Evolutionary conservation across 202 grass and related monocot genomes (phyloP).

Genomic region (Schoenoplectus triqueter): DNA sequence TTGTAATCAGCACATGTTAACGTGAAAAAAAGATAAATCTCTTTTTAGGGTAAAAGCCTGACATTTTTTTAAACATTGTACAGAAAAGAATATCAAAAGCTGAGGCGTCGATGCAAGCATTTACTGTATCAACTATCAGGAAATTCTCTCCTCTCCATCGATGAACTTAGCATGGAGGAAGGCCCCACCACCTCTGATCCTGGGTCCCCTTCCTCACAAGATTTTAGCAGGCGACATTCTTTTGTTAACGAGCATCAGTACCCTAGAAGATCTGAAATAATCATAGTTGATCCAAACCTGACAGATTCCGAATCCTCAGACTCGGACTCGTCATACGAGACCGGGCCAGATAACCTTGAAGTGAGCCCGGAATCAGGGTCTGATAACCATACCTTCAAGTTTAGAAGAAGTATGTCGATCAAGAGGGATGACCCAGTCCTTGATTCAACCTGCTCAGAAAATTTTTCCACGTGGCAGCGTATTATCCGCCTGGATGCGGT

Average conservation of each 20-base stretch:
- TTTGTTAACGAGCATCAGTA: constrained; percentile 28
- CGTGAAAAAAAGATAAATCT: neutral
- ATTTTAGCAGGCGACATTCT: constrained; percentile 33
- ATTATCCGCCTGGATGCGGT: constrained; percentile 92
- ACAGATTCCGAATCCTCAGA: constrained; percentile 32
- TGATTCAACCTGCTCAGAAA: constrained; percentile 41
- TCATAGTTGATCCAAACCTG: constrained; percentile 36
- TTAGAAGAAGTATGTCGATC: constrained; percentile 32
- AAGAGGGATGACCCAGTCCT: constrained; percentile 18
- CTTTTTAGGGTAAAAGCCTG: constrained; percentile 33
- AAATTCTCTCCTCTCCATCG: constrained; percentile 18
- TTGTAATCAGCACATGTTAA: neutral
- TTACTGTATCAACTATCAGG: constrained; percentile 8
- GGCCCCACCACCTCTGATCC: constrained; percentile 35
- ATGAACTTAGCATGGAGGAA: constrained; percentile 34
- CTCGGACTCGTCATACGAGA: constrained; percentile 36
- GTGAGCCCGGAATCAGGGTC: constrained; percentile 16
- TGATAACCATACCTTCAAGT: constrained; percentile 28
- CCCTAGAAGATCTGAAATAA: constrained; percentile 37
- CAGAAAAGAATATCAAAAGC: constrained; percentile 82
- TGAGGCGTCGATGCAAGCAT: constrained; percentile 67
- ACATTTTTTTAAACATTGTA: constrained; percentile 30
- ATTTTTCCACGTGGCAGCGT: constrained; percentile 85
- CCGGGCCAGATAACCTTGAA: constrained; percentile 26
- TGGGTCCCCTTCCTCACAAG: constrained; percentile 34